phyloP scores from a whole-genome alignment of 108 stramenopile species.

The Nitzschia palea region DNA sequence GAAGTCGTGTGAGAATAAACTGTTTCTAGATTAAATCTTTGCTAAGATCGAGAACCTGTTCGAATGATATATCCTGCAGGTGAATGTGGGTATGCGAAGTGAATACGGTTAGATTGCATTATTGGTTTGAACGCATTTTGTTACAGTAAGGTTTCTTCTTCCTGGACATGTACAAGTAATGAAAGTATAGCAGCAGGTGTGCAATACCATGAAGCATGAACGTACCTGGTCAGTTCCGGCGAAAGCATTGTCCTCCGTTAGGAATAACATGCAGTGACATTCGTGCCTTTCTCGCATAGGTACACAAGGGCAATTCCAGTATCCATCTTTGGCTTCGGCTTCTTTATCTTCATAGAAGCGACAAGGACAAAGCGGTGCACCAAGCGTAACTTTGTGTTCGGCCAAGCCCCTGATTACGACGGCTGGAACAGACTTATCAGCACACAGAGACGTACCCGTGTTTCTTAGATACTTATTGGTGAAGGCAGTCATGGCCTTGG shows the following conservation, averaged over 20 bases:
- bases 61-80: no score
- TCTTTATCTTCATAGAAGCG: conserved; percentile 92
- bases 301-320: conserved; percentile 81
- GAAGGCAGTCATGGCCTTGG: conserved; percentile 83
- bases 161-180: no score
- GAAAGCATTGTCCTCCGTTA: conserved; percentile 84
- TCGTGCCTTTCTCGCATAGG: conserved; percentile 74
- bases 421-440: conserved; percentile 71
- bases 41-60: no score
- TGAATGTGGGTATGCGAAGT: no score
- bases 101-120: no score
- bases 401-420: conserved; percentile 90
- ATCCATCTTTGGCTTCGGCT: conserved; percentile 75
- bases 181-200: no score
- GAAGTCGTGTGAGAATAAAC: no score
- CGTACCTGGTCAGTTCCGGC: conserved; percentile 63
- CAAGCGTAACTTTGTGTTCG: conserved; percentile 84
- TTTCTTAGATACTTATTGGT: conserved; percentile 79
- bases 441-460: conserved; percentile 69
- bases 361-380: conserved; percentile 89
- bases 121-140: no score
- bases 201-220: no score
- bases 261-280: conserved; percentile 91
- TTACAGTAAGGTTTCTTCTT: no score
- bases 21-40: no score